Conservation (phyloP, 176 grass and related monocot species). For the Ensete ventricosum region DNA sequence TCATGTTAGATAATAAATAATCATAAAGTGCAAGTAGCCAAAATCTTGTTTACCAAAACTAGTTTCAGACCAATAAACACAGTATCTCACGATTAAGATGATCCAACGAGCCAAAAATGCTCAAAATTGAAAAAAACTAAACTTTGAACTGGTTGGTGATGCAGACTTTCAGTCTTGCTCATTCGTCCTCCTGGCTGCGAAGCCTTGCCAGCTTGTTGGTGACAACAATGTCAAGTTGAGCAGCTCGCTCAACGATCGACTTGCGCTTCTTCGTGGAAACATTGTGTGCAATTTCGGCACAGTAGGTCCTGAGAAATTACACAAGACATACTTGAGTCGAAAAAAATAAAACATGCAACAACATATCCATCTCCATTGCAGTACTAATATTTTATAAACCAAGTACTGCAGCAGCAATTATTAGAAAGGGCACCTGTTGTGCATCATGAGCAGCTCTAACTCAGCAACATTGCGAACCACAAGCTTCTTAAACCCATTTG, state of each 20-base stretch:
- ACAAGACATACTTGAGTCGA: background rate
- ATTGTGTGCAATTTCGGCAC: background rate
- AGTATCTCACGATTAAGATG: background rate
- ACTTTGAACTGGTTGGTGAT: background rate
- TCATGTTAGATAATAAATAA: background rate
- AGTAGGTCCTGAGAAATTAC: slow-evolving; percentile 4
- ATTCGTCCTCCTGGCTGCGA: background rate
- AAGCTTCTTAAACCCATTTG: slow-evolving; percentile 6
- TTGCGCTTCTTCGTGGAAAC: slow-evolving; percentile 1
- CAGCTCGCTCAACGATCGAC: background rate
- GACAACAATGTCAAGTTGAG: background rate
- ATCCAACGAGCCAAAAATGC: background rate
- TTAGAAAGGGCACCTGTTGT: slow-evolving; percentile 4
- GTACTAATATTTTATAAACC: background rate
- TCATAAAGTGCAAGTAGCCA: background rate
- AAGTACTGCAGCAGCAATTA: background rate
- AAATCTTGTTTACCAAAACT: background rate
- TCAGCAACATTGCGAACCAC: slow-evolving; percentile 4
- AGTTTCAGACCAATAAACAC: background rate
- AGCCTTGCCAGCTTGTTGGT: background rate
- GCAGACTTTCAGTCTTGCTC: background rate
- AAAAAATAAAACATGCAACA: background rate
- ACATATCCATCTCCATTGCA: background rate
- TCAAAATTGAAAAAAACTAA: background rate
- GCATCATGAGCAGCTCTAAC: slow-evolving; percentile 19